phyloP scores from a whole-genome alignment of 257 asterid genomes.

The Nicotiana paniculata region DNA sequence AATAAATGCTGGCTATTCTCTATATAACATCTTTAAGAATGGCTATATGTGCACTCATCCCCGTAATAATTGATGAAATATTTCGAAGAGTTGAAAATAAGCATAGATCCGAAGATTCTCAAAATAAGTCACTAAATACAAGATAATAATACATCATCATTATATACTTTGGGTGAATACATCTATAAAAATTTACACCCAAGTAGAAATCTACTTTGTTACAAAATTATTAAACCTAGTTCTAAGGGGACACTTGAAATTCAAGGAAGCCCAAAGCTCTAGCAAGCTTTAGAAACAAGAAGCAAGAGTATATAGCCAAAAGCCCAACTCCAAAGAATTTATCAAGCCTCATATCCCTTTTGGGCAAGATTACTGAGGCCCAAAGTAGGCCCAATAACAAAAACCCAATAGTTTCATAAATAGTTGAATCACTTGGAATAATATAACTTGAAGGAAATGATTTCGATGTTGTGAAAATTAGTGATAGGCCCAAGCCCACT shows the following conservation, averaged over 20 bases:
- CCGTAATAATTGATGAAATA: too few relatives aligned
- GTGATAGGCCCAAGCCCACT: constrained; percentile 70
- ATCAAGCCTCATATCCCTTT: constrained; percentile 49
- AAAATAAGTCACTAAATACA: neutral
- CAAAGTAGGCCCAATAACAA: constrained; percentile 63
- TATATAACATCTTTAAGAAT: too few relatives aligned
- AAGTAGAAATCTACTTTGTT: neutral
- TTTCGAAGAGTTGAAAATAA: neutral
- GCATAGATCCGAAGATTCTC: neutral
- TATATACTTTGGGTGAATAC: neutral
- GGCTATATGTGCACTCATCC: too few relatives aligned
- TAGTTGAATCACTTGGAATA: constrained; percentile 35
- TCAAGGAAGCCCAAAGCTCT: constrained; percentile 5
- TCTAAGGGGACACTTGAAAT: neutral
- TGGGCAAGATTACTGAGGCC: constrained; percentile 69
- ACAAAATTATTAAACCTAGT: neutral
- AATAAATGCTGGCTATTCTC: too few relatives aligned
- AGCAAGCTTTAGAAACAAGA: constrained; percentile 7
- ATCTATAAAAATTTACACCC: neutral
- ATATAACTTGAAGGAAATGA: constrained; percentile 41
- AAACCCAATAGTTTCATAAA: constrained; percentile 68
- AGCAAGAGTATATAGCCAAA: constrained; percentile 47
- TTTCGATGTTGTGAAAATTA: constrained; percentile 48
- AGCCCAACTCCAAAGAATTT: constrained; percentile 58
- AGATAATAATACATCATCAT: neutral